Evolutionary conservation across 179 eudicot species (phyloP), one percentile per base, ranked within the genome.

Genomic region (Beta corolliflora): DNA sequence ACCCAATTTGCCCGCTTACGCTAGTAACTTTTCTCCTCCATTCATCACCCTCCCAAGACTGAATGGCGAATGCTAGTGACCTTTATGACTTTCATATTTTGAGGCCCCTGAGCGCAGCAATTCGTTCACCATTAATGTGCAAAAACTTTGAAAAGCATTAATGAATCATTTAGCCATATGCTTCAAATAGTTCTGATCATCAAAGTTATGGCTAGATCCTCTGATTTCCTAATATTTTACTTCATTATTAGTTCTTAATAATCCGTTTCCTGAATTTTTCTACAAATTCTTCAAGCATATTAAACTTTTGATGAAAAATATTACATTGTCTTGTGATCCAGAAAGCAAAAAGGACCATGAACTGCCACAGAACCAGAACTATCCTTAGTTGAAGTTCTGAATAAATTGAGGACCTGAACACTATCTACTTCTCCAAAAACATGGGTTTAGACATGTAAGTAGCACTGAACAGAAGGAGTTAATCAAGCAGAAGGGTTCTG

Each of bases 141-240:
- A 71, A n/a, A 71, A 56, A 46, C 31, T 41, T 5, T 15, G 21
- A 71, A 71, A 48, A 21, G 9, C 56, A 71, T 48, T 7, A 18
- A n/a, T 71, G 52, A 68, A 13, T 19, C n/a, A 71, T 19, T 23
- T n/a, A 67, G 71, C 71, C 31, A 71, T n/a, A 71, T n/a, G 55
- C 54, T n/a, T 71, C 23, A 1, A 46, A 69, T 6, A 5, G 16
- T 69, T 44, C 1, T 12, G 7, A n/a, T 19, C 9, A 14, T 60
- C 12, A 60, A 60, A 60, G 25, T 63, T 23, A 10, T 15, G 48
- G 9, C 36, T 66, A 25, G 31, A 3, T 67, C 46, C 71, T 23
- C 48, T 67, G 9, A 29, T 12, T 14, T 67, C 36, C 48, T 15
- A 29, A 29, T 36, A 6, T 66, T 67, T 46, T 36, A 67, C 48